Evolutionary conservation across 1,284 basidiomycete species (phyloP).

Genomic region (Leucoagaricus sp.): DNA sequence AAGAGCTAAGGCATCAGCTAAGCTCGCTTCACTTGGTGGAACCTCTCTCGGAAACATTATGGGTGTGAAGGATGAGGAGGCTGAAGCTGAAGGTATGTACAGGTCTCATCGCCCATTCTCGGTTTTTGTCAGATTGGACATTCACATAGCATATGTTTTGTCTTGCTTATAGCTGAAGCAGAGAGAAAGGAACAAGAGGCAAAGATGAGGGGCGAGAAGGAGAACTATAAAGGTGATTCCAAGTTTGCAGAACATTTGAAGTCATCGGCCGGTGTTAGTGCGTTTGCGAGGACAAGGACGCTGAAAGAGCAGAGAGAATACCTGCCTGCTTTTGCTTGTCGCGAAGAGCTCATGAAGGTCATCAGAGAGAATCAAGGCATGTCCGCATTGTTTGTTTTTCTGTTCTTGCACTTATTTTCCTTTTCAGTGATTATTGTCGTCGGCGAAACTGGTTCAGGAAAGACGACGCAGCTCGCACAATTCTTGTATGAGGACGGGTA

Average conservation of each 20-base stretch:
- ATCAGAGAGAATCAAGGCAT: slow-evolving; percentile 95
- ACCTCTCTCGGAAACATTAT: slow-evolving; percentile 96
- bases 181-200: slow-evolving; percentile 57
- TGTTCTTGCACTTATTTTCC: neutral
- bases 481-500: slow-evolving; percentile 97
- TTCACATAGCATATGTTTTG: slow-evolving; percentile 63
- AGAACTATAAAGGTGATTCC: slow-evolving; percentile 90
- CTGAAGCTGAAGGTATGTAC: slow-evolving; percentile 77
- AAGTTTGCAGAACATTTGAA: slow-evolving; percentile 95
- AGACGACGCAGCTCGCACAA: slow-evolving; percentile 91
- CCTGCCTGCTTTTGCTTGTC: slow-evolving; percentile 95
- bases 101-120: slow-evolving; percentile 19
- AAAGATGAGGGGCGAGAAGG: slow-evolving; percentile 58
- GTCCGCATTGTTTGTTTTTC: slow-evolving; percentile 15
- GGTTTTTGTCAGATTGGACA: slow-evolving; percentile 57
- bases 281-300: slow-evolving; percentile 82
- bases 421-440: slow-evolving; percentile 84
- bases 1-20: slow-evolving; percentile 93
- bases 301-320: slow-evolving; percentile 97
- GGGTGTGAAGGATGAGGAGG: slow-evolving; percentile 95
- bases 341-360: slow-evolving; percentile 89
- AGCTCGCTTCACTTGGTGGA: slow-evolving; percentile 90
- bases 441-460: slow-evolving; percentile 95
- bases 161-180: slow-evolving; percentile 55
- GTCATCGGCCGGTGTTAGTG: slow-evolving; percentile 74